Conservation (phyloP, 345 rosid genomes). For the Gossypium sturtianum region DNA sequence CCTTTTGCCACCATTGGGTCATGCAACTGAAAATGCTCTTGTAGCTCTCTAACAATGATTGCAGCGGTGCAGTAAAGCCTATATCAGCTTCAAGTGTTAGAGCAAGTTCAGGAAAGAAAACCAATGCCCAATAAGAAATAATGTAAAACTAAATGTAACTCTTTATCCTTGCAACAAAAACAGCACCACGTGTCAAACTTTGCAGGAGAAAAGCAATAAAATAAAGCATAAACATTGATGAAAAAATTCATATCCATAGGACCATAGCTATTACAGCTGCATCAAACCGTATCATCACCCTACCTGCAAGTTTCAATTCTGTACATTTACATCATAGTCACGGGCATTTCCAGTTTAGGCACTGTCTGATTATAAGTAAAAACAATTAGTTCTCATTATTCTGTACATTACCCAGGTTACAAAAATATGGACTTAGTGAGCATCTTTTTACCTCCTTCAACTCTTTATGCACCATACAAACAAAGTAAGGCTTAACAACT, state of each 20-base stretch:
- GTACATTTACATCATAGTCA: background rate
- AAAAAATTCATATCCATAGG: background rate
- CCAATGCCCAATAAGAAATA: background rate
- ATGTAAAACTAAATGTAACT: background rate
- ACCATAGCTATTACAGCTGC: background rate
- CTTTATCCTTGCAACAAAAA: background rate
- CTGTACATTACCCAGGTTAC: background rate
- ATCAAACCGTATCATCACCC: background rate
- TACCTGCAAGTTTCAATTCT: background rate
- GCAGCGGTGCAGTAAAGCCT: conserved; percentile 22
- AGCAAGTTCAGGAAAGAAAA: background rate
- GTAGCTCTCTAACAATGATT: conserved; percentile 14
- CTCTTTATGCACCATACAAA: background rate
- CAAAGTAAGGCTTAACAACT: background rate
- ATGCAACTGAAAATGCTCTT: conserved; percentile 13
- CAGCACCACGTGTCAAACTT: background rate
- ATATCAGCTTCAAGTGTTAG: conserved; percentile 14
- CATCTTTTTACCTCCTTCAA: background rate
- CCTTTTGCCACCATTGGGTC: background rate
- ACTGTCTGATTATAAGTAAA: background rate
- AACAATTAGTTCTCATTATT: background rate
- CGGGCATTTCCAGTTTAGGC: background rate
- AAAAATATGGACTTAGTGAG: background rate
- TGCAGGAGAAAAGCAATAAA: background rate
- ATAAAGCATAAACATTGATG: background rate